Conservation (phyloP, 345 rosid species). For the Laguncularia racemosa region DNA sequence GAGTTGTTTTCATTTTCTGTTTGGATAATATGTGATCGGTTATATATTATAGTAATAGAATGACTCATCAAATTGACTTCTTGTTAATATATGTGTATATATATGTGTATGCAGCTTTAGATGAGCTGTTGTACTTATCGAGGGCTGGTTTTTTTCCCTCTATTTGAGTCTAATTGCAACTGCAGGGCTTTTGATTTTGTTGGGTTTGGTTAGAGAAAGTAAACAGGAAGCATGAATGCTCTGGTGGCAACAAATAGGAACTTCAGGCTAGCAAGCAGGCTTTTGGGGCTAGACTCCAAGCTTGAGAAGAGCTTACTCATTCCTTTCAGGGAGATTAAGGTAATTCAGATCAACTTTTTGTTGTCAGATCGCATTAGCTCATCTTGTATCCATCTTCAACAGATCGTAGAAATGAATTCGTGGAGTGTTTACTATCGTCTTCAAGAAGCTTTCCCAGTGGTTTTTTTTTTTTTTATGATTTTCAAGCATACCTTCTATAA, state of each 20-base stretch:
- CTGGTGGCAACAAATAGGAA: constrained; percentile 94
- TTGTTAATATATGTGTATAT: too few relatives aligned
- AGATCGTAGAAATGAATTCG: neutral
- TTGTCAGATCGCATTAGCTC: too few relatives aligned
- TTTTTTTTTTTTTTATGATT: neutral
- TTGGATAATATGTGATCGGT: too few relatives aligned
- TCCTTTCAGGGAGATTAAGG: constrained; percentile 98
- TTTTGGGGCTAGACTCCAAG: constrained; percentile 90
- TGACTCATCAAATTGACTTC: too few relatives aligned
- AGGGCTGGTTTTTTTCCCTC: too few relatives aligned
- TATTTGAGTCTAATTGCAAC: neutral
- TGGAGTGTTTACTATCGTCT: too few relatives aligned
- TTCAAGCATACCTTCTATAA: neutral
- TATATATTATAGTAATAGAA: too few relatives aligned
- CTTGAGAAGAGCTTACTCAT: constrained; percentile 91
- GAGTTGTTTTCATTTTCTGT: too few relatives aligned
- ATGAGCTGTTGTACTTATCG: too few relatives aligned
- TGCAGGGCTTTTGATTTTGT: neutral
- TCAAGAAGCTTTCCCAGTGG: neutral
- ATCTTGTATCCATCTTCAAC: too few relatives aligned
- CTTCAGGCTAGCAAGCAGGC: constrained; percentile 84
- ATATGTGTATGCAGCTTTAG: too few relatives aligned
- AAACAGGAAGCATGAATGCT: constrained; percentile 56
- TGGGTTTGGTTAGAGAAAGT: neutral
- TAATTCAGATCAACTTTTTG: constrained; percentile 5